Evolutionary conservation across 2,329 filamentous ascomycete genomes (phyloP).

Genomic region (Microascus cirrosus): DNA sequence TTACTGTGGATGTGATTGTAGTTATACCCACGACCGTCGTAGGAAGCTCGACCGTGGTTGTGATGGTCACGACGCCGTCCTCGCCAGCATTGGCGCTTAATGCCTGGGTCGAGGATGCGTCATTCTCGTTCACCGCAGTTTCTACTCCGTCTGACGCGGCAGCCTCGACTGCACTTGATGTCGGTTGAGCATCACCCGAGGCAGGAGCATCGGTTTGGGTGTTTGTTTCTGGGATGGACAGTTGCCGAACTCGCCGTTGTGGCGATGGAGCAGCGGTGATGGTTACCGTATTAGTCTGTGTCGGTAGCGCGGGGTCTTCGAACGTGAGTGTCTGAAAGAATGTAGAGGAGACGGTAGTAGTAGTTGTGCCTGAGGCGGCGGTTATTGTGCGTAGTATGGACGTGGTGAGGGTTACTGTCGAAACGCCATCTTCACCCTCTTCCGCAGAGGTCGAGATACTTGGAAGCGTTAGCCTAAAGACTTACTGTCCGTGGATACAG

Average conservation of each 20-base stretch:
- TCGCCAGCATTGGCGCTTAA: neutral
- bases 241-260: slow-evolving; percentile 1
- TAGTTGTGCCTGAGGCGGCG: slow-evolving; percentile 9
- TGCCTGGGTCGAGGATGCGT: neutral
- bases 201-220: neutral
- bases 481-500: neutral
- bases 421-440: neutral
- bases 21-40: slow-evolving; percentile 4
- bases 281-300: slow-evolving; percentile 13
- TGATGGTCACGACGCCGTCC: neutral
- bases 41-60: neutral
- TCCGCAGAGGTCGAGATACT: neutral
- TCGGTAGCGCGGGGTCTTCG: slow-evolving; percentile 11
- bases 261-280: slow-evolving; percentile 9
- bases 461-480: neutral
- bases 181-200: neutral
- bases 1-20: slow-evolving; percentile 3
- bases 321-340: slow-evolving; percentile 14
- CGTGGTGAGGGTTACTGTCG: slow-evolving; percentile 3
- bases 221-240: slow-evolving; percentile 3
- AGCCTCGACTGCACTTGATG: neutral
- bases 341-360: slow-evolving; percentile 9
- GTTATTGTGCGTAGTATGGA: slow-evolving; percentile 10
- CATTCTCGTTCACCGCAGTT: neutral
- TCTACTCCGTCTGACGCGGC: neutral